Evolutionary conservation across 1,139 yeast genomes (phyloP), one percentile per base, ranked within the genome.

Genomic region (Geotrichum carabidarum): DNA sequence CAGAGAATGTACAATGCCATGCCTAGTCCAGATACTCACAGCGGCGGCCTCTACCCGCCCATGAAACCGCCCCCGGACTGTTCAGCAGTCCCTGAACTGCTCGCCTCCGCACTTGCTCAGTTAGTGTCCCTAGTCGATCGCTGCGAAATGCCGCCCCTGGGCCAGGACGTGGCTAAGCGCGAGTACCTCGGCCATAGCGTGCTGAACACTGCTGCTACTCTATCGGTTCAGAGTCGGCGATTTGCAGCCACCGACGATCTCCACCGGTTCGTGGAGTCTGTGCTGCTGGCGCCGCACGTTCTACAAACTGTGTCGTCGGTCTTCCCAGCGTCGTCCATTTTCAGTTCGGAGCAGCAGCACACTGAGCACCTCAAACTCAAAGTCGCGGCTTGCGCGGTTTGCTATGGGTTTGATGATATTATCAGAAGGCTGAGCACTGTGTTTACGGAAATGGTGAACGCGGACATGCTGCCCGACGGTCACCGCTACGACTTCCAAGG

Each of bases 401-500:
- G 22, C 12, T 36, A 17, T 40, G 51, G 51, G n/a, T 52, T 52
- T 43, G 51, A 52, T 27, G 9, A 40, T 22, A 37, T 47, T 11
- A 52, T 52, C 9, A 40, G 44, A 12, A 40, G 15, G 15, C 44
- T 52, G 2, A 12, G 38, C 17, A 17, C 48, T 6, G 37, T 47
- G 7, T 79, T 86, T 60, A 85, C 83, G 64, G 82, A 78, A 52
- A 71, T 80, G 34, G 74, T 87, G n/a, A 68, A 82, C 36, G 75
- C 75, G 52, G 89, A 84, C 58, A 84, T 82, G 64, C 91, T 93
- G 8, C 42, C 58, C 30, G 51, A 47, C 27, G 55, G 55, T 17
- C 44, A 37, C 30, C 50, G 27, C 12, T 52, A 27, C 37, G 51
- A 51, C 27, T 46, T 41, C 31, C 15, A 22, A 36, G 15, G n/a